Conservation (phyloP, 2,329 filamentous ascomycete genomes). For the Trichoderma cornu-damae region DNA sequence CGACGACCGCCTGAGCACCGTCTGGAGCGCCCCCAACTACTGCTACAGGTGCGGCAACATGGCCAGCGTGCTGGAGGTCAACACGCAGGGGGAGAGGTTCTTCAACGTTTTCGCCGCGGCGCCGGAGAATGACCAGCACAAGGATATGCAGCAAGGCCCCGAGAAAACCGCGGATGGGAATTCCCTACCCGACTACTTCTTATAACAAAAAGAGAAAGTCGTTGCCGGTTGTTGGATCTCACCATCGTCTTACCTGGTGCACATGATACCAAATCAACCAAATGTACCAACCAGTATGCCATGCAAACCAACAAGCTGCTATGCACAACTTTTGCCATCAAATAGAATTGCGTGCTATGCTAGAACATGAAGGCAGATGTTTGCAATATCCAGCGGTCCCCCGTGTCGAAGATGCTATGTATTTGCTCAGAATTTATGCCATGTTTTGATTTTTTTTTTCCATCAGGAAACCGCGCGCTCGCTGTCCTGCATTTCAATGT, state of each 20-base stretch:
- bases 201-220: slow-evolving; percentile 40
- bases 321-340: background rate
- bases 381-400: background rate
- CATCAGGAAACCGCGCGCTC: background rate
- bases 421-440: slow-evolving; percentile 2
- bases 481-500: slow-evolving; percentile 1
- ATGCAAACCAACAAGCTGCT: background rate
- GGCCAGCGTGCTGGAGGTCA: slow-evolving; percentile 94
- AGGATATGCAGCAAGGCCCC: slow-evolving; percentile 72
- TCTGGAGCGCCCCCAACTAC: slow-evolving; percentile 97
- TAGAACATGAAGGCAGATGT: background rate
- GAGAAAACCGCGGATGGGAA: slow-evolving; percentile 64
- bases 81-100: slow-evolving; percentile 83
- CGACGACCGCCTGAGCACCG: slow-evolving; percentile 88
- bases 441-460: slow-evolving; percentile 11
- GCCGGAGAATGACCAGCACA: slow-evolving; percentile 88
- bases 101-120: slow-evolving; percentile 98
- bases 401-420: background rate
- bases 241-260: background rate
- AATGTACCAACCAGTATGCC: slow-evolving; percentile 6
- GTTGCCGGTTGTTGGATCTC: background rate
- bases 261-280: background rate
- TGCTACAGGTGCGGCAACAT: slow-evolving; percentile 95
- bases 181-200: slow-evolving; percentile 65
- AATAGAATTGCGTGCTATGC: slow-evolving; percentile 15